phyloP scores from a whole-genome alignment of 176 grass and related monocot genomes.

The Microstegium vimineum region DNA sequence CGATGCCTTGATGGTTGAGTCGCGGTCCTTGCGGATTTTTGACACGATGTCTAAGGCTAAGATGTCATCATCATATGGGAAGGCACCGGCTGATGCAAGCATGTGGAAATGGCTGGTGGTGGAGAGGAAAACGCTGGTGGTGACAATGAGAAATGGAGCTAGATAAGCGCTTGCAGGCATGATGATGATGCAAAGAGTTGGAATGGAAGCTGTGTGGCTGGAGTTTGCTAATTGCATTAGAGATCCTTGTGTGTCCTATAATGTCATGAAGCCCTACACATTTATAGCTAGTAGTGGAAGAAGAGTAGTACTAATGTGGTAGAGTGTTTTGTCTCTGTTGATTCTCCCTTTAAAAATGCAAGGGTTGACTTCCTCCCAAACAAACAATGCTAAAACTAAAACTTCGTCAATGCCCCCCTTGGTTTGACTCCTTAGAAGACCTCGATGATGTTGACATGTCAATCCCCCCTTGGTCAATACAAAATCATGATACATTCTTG shows the following conservation, averaged over 20 bases:
- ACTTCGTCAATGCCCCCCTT: neutral
- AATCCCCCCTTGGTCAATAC: no score
- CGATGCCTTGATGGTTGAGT: neutral
- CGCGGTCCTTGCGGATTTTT: constrained; percentile 1
- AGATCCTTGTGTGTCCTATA: neutral
- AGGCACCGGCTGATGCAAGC: neutral
- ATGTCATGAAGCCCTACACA: neutral
- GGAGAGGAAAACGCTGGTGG: constrained; percentile 23
- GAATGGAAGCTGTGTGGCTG: neutral
- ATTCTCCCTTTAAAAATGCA: constrained; percentile 6
- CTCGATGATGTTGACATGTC: constrained; percentile 4
- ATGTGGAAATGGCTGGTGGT: neutral
- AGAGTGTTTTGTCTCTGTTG: neutral
- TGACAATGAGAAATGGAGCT: constrained; percentile 6
- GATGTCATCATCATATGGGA: constrained; percentile 8
- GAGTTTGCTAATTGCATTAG: constrained; percentile 33
- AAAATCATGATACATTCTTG: neutral
- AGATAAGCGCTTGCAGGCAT: constrained; percentile 8
- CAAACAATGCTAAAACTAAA: neutral
- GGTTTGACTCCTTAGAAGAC: constrained; percentile 4
- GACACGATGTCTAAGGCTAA: constrained; percentile 3
- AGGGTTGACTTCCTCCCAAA: constrained; percentile 21
- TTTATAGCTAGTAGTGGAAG: constrained; percentile 41
- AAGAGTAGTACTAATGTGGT: no score
- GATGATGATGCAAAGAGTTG: neutral